Base-by-base conservation (phyloP, 202 grass and related monocot genomes). In the Bolboschoenoplectus hybrid region DNA sequence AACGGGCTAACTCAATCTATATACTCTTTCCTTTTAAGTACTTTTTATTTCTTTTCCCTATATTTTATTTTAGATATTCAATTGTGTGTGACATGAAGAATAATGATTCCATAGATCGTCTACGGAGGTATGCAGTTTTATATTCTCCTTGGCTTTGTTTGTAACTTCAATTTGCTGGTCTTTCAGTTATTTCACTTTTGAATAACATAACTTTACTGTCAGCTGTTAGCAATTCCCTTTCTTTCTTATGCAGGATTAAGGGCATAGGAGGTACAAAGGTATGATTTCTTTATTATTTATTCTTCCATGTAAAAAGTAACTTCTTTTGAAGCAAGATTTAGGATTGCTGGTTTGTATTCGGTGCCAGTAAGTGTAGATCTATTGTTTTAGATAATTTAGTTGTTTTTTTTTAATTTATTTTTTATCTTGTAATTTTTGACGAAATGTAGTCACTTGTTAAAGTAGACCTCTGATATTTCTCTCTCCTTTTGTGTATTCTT, bases 41-140 rank as follows among this genome's bases (percentile, higher is more conserved):
- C 6, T 76, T 16, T 56, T 0, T 57, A 38, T 78, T 39, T 56
- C 7, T 57, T 9, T 14, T 40, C 13, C 7, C 12, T 39, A 46
- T 35, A 36, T 67, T 51, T 51, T 61, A 87, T 65, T 88, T 84
- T 78, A 94, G 93, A 72, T 96, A 94, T 81, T 92, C 97, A 70
- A 89, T 98, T 45, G 88, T 96, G 55, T 94, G 94, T 85, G 92
- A 97, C 90, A 78, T 94, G 90, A 91, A 87, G 72, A 99, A 89
- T 68, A 87, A 86, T 86, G 90, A 93, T 32, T 91, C 97, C 1
- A 94, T 99, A 35, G 97, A 99, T 26, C 88, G 90, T 49, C 93
- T 96, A 71, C 88, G 90, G 44, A 99, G 90, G 97, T 94, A 85
- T 38, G 41, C 39, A 68, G 43, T 17, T 87, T 70, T 65, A 2